Percentiles rank a stretch among this genome's conserved stretches.
Conservation (phyloP, 2,329 filamentous ascomycete genomes). For the Gliomastix tumulicola region DNA sequence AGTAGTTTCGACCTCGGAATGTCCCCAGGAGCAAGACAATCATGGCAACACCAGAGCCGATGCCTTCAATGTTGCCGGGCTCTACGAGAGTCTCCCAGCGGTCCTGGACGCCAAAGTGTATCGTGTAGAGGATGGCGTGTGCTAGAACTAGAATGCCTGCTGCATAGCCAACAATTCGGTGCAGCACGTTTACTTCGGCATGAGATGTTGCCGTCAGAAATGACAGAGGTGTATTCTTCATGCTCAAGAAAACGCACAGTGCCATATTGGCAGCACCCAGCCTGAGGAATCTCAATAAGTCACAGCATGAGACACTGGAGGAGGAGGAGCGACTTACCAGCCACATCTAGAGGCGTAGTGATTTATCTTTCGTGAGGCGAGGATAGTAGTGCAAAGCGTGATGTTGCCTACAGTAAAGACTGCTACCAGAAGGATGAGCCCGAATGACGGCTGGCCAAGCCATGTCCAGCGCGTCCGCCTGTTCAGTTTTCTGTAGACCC, state of each 20-base stretch:
- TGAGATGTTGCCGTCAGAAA: conserved; percentile 21
- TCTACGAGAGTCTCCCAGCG: neutral
- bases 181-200: conserved; percentile 37
- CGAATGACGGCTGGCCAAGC: neutral
- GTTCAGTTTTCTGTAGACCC: too few relatives aligned
- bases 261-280: conserved; percentile 32
- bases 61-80: neutral
- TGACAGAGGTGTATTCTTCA: conserved; percentile 40
- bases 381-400: neutral
- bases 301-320: neutral
- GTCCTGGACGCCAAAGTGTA: conserved; percentile 15
- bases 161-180: conserved; percentile 36
- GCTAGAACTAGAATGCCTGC: conserved; percentile 25
- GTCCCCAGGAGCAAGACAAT: conserved; percentile 24
- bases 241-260: conserved; percentile 34
- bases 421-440: neutral
- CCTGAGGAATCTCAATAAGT: conserved; percentile 21
- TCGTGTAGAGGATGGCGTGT: conserved; percentile 25
- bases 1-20: conserved; percentile 31
- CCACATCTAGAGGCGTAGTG: conserved; percentile 12
- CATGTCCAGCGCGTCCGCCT: too few relatives aligned
- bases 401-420: neutral
- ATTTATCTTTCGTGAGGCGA: conserved; percentile 6
- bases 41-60: conserved; percentile 23
- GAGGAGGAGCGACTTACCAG: conserved; percentile 7